Evolutionary conservation across 2,329 filamentous ascomycete genomes (phyloP), one percentile per base, ranked within the genome.

Genomic region (Paraphoma sp.): DNA sequence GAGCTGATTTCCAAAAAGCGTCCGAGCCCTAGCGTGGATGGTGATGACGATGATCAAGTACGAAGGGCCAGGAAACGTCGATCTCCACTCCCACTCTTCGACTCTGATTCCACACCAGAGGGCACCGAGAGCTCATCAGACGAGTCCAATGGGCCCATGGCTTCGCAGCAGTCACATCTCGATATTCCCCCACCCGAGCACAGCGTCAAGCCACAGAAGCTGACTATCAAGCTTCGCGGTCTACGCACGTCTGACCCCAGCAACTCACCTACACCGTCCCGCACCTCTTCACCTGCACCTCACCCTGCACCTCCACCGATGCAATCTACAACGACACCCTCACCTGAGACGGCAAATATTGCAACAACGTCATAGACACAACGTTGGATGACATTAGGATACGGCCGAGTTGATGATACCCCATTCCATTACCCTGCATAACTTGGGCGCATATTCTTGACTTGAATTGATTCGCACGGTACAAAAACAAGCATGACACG

Each of bases 21-120:
- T 54, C 82, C 81, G 1, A 84, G 83, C 68, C 83, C 58, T 75
- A 84, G 71, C 73, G 81, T 72, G 53, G 83, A 85, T 50, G 75
- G 77, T 16, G 82, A 84, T 59, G 80, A 79, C 48, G 82, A 84
- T 14, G 81, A 83, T 18, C 81, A 68, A 28, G 67, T 75, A 18
- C 69, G 73, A n/a, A 81, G 79, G 6, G 81, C 83, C n/a, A 82
- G 79, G 58, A 86, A 85, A 74, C 81, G 82, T 64, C 79, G 80
- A 54, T 79, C 80, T 42, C 77, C 80, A 30, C 74, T 80, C 6
- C 76, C 78, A 48, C 79, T 79, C 47, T 75, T 78, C 63, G 78
- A 78, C 52, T 75, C 78, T n/a, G 76, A 77, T 53, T 73, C 76
- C 12, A 72, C 69, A 16, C 69, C 72, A 29, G 69, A 74, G 55